Percentiles rank a stretch among this genome's conserved stretches.
phyloP scores from a whole-genome alignment of 371 early-diverging fungal genomes.

The Blakeslea trispora region DNA sequence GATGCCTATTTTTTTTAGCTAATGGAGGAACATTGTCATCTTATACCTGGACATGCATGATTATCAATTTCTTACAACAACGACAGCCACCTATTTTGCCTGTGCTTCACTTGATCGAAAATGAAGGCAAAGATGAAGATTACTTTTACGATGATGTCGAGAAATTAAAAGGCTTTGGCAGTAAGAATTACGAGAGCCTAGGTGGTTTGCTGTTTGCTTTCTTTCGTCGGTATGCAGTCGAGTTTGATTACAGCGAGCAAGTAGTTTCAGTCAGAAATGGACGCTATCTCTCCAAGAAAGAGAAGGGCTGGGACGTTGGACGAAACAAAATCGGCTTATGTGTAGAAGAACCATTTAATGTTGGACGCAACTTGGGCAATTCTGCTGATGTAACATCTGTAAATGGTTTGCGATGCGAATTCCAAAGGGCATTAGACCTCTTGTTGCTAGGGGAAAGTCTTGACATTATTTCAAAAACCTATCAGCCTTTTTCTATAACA shows the following conservation, averaged over 20 bases:
- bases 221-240: slow-evolving; percentile 77
- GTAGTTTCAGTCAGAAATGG: slow-evolving; percentile 88
- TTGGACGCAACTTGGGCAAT: slow-evolving; percentile 85
- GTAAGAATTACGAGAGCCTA: slow-evolving; percentile 69
- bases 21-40: slow-evolving; percentile 92
- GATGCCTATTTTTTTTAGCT: slow-evolving; percentile 44
- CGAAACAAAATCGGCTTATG: slow-evolving; percentile 66
- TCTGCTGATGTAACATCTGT: slow-evolving; percentile 81
- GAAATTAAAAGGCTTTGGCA: slow-evolving; percentile 66
- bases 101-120: slow-evolving; percentile 66
- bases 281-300: slow-evolving; percentile 66
- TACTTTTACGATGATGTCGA: slow-evolving; percentile 70
- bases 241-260: slow-evolving; percentile 78
- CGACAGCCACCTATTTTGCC: slow-evolving; percentile 80
- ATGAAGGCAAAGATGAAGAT: slow-evolving; percentile 7
- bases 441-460: slow-evolving; percentile 17
- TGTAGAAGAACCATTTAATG: slow-evolving; percentile 89
- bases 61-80: slow-evolving; percentile 30
- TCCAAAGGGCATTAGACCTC: slow-evolving; percentile 68
- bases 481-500: slow-evolving; percentile 10
- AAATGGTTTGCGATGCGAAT: slow-evolving; percentile 75
- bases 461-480: slow-evolving; percentile 14
- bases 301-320: slow-evolving; percentile 79
- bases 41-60: slow-evolving; percentile 44
- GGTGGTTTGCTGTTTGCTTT: slow-evolving; percentile 86